A percentile compares a stretch with the other conserved stretches of the same genome.
Evolutionary conservation across 2,329 filamentous ascomycete species (phyloP).

Genomic region (Ceratocystiopsis brevicomis): DNA sequence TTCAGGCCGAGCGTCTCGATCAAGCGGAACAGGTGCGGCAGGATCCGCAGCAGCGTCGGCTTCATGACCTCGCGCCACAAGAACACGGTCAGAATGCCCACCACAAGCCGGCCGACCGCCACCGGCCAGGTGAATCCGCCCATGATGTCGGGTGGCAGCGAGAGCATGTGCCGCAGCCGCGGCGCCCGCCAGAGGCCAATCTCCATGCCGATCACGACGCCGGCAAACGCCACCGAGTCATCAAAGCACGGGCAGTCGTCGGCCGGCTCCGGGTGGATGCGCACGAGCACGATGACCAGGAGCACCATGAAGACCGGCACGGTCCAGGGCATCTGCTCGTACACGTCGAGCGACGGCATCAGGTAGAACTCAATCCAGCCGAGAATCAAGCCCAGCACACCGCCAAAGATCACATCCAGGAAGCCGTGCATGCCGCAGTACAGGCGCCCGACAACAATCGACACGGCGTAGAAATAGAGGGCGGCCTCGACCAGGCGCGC

Average conservation of each 20-base stretch:
- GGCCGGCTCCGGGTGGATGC: conserved; percentile 85
- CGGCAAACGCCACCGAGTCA: conserved; percentile 84
- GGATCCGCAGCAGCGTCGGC: conserved; percentile 51
- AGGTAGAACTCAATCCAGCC: conserved; percentile 41
- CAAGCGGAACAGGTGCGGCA: conserved; percentile 76
- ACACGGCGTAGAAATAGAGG: conserved; percentile 69
- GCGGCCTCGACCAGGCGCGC: conserved; percentile 45
- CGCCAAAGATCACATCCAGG: conserved; percentile 71
- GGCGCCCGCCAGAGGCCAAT: conserved; percentile 69
- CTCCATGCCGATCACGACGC: conserved; percentile 71
- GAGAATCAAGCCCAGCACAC: conserved; percentile 51
- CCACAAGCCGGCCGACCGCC: conserved; percentile 47
- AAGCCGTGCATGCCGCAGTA: conserved; percentile 99
- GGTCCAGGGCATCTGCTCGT: conserved; percentile 42
- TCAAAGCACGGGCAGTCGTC: conserved; percentile 96
- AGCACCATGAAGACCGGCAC: conserved; percentile 45
- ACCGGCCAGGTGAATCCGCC: conserved; percentile 43
- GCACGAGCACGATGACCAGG: conserved; percentile 55
- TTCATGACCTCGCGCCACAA: conserved; percentile 84
- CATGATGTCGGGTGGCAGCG: conserved; percentile 41
- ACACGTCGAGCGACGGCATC: conserved; percentile 45
- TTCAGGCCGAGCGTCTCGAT: conserved; percentile 64
- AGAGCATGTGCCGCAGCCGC: conserved; percentile 26
- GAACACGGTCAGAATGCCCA: conserved; percentile 72
- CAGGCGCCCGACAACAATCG: conserved; percentile 75